phyloP scores from a whole-genome alignment of 441 rosid genomes.

The Geranium incanum region DNA sequence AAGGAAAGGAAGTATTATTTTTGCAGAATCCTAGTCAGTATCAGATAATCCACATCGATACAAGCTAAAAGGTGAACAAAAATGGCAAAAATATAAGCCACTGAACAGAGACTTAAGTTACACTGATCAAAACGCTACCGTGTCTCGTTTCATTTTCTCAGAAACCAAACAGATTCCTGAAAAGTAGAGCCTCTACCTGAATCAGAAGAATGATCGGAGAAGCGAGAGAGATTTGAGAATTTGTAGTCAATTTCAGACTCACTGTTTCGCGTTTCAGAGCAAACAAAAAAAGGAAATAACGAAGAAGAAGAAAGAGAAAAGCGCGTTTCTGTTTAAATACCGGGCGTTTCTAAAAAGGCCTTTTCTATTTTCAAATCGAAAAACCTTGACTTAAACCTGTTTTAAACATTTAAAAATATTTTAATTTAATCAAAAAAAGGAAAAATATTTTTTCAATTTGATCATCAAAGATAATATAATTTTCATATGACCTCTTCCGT shows the following conservation, averaged over 20 bases:
- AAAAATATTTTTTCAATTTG: no score
- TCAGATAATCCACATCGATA: not conserved
- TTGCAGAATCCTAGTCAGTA: not conserved
- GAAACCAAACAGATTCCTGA: not conserved
- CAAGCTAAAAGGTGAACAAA: not conserved
- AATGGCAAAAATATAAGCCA: not conserved
- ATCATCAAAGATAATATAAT: no score
- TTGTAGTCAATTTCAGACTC: not conserved
- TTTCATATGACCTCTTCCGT: no score
- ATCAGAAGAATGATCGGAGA: not conserved
- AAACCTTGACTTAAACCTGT: no score
- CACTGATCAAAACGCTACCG: not conserved
- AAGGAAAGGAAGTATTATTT: not conserved
- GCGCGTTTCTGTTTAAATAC: not conserved
- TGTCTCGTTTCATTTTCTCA: not conserved
- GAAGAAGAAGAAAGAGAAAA: not conserved
- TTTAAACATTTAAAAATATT: no score
- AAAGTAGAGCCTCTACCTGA: not conserved
- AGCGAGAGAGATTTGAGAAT: not conserved
- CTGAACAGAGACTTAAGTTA: not conserved
- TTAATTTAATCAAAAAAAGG: no score
- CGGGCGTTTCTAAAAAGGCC: not conserved
- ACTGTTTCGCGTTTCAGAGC: not conserved
- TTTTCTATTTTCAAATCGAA: not conserved
- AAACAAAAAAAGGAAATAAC: not conserved